A percentile compares a stretch with the other conserved stretches of the same genome.
These are phyloP conservation scores for Funneliformis geosporum DNA, from an alignment of 192 early-diverging fungal species.

Conservation along the genomic window DNA sequence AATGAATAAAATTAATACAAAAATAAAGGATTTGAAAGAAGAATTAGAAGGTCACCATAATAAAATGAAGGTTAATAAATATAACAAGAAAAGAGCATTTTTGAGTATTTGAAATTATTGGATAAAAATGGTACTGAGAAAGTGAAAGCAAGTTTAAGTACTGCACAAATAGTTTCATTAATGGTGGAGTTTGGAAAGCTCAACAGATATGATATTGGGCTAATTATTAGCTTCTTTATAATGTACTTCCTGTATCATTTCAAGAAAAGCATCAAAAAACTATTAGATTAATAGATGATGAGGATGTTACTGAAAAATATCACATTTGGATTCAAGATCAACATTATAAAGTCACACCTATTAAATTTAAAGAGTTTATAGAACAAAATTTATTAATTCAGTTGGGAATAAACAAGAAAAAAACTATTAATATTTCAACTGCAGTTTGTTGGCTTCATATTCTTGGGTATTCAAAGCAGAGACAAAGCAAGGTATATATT, in stretches of 20 bases:
- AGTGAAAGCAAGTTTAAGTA: background rate
- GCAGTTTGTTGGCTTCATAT: background rate
- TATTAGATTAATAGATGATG: background rate
- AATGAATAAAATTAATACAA: background rate
- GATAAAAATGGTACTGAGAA: background rate
- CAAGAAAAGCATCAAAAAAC: slow-evolving; percentile 5
- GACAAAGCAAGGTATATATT: background rate
- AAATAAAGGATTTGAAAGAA: background rate
- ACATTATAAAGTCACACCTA: background rate
- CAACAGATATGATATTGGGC: background rate
- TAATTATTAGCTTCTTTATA: background rate
- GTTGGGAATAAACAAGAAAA: background rate
- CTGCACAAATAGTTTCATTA: background rate
- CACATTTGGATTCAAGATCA: background rate
- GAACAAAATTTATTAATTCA: background rate
- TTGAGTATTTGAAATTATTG: background rate
- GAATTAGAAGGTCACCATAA: background rate
- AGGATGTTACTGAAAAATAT: background rate
- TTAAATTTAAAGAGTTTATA: slow-evolving; percentile 1
- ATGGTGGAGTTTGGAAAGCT: background rate
- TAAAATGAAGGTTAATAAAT: no score
- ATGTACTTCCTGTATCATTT: background rate
- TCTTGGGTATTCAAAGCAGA: background rate
- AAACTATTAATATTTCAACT: background rate
- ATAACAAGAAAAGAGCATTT: no score